Conservation (phyloP, 1,139 yeast genomes). For the Pichia sp. region DNA sequence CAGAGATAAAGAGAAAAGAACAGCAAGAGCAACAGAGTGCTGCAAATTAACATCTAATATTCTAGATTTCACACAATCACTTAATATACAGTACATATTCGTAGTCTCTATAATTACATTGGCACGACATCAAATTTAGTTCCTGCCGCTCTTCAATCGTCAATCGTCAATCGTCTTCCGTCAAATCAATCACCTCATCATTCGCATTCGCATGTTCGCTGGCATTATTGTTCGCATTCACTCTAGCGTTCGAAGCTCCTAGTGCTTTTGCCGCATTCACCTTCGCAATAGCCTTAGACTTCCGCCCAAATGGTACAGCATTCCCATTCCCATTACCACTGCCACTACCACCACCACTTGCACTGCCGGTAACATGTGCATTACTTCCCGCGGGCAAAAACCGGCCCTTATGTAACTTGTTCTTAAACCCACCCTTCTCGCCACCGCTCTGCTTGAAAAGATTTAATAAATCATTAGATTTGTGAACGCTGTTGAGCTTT, state of each 20-base stretch:
- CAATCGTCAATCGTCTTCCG: conserved; percentile 4
- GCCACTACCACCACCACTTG: too few relatives aligned
- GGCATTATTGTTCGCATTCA: conserved; percentile 1
- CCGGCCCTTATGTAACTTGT: neutral
- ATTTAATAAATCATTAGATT: conserved; percentile 5
- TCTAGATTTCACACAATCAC: too few relatives aligned
- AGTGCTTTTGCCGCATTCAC: neutral
- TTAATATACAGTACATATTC: too few relatives aligned
- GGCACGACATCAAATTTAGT: too few relatives aligned
- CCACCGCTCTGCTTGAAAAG: conserved; percentile 5
- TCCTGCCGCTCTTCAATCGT: too few relatives aligned
- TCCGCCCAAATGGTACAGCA: too few relatives aligned
- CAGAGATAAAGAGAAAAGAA: too few relatives aligned
- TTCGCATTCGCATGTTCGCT: conserved; percentile 2
- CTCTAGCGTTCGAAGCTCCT: too few relatives aligned
- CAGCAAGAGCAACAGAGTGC: too few relatives aligned
- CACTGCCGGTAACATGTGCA: neutral
- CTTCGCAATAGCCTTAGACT: neutral
- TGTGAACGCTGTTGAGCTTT: neutral
- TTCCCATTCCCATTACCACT: too few relatives aligned
- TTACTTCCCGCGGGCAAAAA: too few relatives aligned
- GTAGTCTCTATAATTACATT: neutral
- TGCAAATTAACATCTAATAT: too few relatives aligned
- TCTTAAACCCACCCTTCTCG: neutral
- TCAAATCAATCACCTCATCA: conserved; percentile 11